Conservation (phyloP, 2,329 filamentous ascomycete genomes). For the Fusarium miscanthi region DNA sequence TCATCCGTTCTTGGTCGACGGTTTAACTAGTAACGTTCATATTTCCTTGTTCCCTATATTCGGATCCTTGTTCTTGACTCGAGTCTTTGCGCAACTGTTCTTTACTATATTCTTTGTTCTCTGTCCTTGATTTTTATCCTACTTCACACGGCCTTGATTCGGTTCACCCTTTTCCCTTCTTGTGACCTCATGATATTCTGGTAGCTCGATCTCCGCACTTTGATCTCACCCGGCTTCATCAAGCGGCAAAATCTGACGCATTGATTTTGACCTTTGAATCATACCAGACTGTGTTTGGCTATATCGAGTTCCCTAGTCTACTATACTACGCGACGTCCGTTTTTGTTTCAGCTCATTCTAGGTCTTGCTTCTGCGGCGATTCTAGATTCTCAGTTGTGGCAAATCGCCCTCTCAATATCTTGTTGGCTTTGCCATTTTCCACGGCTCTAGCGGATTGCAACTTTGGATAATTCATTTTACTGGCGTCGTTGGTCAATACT, state of each 20-base stretch:
- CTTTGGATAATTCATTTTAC: background rate
- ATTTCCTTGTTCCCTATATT: constrained; percentile 3
- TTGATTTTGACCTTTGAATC: background rate
- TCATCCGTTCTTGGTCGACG: background rate
- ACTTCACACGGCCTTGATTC: background rate
- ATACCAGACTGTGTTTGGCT: background rate
- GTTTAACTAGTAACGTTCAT: background rate
- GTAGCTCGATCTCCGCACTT: constrained; percentile 28
- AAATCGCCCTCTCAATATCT: constrained; percentile 6
- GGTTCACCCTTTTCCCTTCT: background rate
- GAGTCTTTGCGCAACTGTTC: background rate
- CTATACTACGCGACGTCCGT: background rate
- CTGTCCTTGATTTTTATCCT: background rate
- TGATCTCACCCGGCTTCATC: constrained; percentile 12
- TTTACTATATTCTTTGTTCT: background rate
- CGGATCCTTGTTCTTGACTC: background rate
- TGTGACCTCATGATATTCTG: constrained; percentile 5
- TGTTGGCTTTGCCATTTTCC: background rate
- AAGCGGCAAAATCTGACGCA: constrained; percentile 33
- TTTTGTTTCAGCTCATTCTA: background rate
- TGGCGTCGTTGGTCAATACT: background rate
- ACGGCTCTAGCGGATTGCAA: background rate
- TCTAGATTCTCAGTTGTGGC: constrained; percentile 8
- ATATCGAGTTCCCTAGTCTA: background rate
- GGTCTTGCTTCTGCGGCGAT: background rate